phyloP scores from a whole-genome alignment of 352 stramenopile genomes.

The Globisporangium spinosum region DNA sequence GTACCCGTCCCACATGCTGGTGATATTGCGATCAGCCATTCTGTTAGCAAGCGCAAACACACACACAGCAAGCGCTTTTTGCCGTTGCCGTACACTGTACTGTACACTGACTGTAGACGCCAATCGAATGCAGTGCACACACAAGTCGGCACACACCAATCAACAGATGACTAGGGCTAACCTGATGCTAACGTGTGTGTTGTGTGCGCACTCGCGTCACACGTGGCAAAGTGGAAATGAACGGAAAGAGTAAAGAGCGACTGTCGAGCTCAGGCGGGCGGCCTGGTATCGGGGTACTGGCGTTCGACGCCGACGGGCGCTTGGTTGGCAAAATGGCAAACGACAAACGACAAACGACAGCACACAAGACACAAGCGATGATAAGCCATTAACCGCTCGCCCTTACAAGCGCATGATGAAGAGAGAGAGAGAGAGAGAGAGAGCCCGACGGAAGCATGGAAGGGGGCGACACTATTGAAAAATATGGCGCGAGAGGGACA shows the following conservation, averaged over 20 bases:
- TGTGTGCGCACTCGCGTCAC: not conserved
- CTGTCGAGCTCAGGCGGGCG: constrained; percentile 18
- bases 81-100: not conserved
- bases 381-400: too few relatives aligned
- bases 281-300: too few relatives aligned
- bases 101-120: not conserved
- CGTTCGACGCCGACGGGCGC: too few relatives aligned
- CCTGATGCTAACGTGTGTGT: not conserved
- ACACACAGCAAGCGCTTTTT: too few relatives aligned
- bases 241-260: not conserved
- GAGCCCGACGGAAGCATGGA: too few relatives aligned
- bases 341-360: too few relatives aligned
- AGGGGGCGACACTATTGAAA: too few relatives aligned
- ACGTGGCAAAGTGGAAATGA: not conserved
- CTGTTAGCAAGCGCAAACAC: not conserved
- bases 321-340: too few relatives aligned
- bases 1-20: not conserved
- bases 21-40: not conserved
- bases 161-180: not conserved
- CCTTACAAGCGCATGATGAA: too few relatives aligned
- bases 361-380: too few relatives aligned
- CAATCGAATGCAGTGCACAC: not conserved
- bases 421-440: too few relatives aligned
- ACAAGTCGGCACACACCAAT: not conserved
- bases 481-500: too few relatives aligned